Conservation (phyloP, 2,329 filamentous ascomycete species). For the Elsinoe arachidis region DNA sequence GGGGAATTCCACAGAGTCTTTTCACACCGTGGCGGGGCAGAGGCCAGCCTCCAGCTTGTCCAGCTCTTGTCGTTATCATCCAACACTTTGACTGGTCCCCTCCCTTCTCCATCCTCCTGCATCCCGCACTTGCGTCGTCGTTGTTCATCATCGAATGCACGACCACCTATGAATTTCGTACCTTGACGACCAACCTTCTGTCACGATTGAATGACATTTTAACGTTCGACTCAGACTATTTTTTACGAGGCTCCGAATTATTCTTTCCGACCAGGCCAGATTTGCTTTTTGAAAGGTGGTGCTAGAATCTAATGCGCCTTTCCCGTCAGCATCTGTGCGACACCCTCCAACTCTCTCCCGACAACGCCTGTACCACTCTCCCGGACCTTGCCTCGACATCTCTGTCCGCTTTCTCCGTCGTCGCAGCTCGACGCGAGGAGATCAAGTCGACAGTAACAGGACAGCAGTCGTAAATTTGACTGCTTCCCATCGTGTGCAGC, state of each 20-base stretch:
- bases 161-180: constrained; percentile 4
- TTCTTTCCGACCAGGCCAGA: background rate
- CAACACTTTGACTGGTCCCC: constrained; percentile 9
- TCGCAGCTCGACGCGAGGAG: background rate
- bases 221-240: background rate
- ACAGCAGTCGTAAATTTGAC: no score
- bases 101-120: constrained; percentile 11
- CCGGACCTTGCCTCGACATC: constrained; percentile 3
- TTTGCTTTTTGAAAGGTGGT: constrained; percentile 3
- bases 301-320: constrained; percentile 7
- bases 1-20: background rate
- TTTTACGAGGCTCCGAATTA: constrained; percentile 1
- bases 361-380: constrained; percentile 4
- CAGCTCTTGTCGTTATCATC: constrained; percentile 3
- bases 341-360: constrained; percentile 1
- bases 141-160: background rate
- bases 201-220: constrained; percentile 8
- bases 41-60: constrained; percentile 5
- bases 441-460: background rate
- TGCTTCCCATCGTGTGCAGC: background rate
- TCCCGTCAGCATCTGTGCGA: constrained; percentile 8
- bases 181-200: background rate
- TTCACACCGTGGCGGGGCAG: constrained; percentile 11
- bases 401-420: background rate
- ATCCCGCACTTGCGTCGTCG: constrained; percentile 6